Evolutionary conservation across 805 yeast genomes (phyloP), one percentile per base, ranked within the genome.

Genomic region (Yamadazyma nakazawae): DNA sequence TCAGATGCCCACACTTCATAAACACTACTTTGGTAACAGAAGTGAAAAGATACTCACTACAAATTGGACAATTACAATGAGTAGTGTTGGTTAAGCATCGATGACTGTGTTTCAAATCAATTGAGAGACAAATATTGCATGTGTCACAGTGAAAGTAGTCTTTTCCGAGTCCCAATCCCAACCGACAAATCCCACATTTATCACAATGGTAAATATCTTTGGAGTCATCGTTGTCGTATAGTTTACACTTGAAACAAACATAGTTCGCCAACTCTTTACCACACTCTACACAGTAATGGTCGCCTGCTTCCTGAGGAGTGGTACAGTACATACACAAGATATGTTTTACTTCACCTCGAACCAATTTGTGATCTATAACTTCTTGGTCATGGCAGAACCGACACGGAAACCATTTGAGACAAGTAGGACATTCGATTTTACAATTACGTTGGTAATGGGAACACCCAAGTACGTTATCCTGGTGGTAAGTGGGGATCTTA

Each of bases 1-100:
- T 91, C 34, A 96, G 88, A 66, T 91, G 98, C 2, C 97, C 97
- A 67, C 98, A 91, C 41, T 77, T 72, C 96, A 91, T 89, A 62
- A 91, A 90, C 17, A 89, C 96, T 37, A 90, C 96, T 10, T 89
- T 84, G 60, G 74, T 76, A 6, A 85, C 81, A 3, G 94, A 84
- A 13, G 89, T 85, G 62, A 91, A 91, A 80, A 91, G 80, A 63
- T 83, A 90, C 56, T 90, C 97, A 48, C 86, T 88, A 66, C 97
- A 91, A 32, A 91, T 88, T 1, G 97, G 96, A 63, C 97, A 91
- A 61, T 90, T 83, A 40, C 96, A 85, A 62, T 86, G 94, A 0
- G 96, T 90, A 5, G 96, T 82, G 54, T 89, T 82, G 57, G 86
- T 89, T 42, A 90, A 83, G 66, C 97, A 92, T 52, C 77, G 79